Conservation (phyloP, 2,329 filamentous ascomycete species). For the Cladosporium sp. region DNA sequence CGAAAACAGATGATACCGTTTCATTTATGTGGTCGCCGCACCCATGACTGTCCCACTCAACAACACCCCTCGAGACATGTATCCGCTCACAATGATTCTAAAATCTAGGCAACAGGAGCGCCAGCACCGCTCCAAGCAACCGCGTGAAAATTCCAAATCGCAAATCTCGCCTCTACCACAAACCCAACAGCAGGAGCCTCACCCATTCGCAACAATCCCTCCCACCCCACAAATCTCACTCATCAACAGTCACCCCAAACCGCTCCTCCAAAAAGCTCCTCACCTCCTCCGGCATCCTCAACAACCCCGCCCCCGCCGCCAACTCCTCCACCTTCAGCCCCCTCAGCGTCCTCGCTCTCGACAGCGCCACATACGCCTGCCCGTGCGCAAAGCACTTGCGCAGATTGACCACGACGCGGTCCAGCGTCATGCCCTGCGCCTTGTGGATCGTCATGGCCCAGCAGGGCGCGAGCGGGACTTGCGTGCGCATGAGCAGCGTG, state of each 20-base stretch:
- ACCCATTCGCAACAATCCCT: too few relatives aligned
- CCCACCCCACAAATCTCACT: too few relatives aligned
- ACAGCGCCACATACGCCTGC: constrained; percentile 59
- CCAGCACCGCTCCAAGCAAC: too few relatives aligned
- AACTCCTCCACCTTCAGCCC: constrained; percentile 41
- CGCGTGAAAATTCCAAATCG: too few relatives aligned
- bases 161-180: too few relatives aligned
- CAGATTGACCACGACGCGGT: constrained; percentile 52
- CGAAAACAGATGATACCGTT: too few relatives aligned
- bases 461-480: constrained; percentile 53
- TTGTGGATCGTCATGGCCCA: constrained; percentile 63
- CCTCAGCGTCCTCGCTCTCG: constrained; percentile 46
- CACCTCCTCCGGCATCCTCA: constrained; percentile 30
- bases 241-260: background rate
- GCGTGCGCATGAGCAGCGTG: constrained; percentile 49
- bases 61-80: too few relatives aligned
- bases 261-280: constrained; percentile 26
- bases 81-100: too few relatives aligned
- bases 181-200: too few relatives aligned
- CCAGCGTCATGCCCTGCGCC: constrained; percentile 56
- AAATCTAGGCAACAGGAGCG: too few relatives aligned
- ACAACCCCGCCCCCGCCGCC: constrained; percentile 14
- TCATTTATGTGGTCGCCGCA: too few relatives aligned
- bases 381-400: constrained; percentile 48
- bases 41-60: too few relatives aligned